These are phyloP conservation scores for Flaveria trinervia DNA, from an alignment of 129 eudicot genomes.

Conservation along the genomic window DNA sequence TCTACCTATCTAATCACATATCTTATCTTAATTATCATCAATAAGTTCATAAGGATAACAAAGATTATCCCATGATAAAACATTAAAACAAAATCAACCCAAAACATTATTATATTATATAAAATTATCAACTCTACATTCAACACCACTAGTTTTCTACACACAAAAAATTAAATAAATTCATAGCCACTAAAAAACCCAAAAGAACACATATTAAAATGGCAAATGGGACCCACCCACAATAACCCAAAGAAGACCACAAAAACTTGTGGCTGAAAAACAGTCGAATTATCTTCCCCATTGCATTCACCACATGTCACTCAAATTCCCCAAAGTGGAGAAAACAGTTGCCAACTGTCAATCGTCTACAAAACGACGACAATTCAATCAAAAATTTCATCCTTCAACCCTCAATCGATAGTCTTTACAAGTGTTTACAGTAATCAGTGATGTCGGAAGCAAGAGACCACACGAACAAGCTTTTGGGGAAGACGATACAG, in stretches of 20 bases:
- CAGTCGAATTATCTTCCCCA: not conserved
- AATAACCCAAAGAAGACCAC: constrained; percentile 3
- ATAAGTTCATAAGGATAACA: no score
- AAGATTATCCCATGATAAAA: no score
- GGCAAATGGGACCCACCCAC: constrained; percentile 1
- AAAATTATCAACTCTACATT: no score
- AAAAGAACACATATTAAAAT: constrained; percentile 19
- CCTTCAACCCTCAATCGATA: not conserved
- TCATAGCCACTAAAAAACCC: constrained; percentile 22
- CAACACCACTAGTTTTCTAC: constrained; percentile 4
- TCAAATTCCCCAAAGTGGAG: constrained; percentile 5
- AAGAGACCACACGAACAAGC: constrained; percentile 18
- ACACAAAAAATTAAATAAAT: not conserved
- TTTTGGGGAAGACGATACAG: constrained; percentile 25
- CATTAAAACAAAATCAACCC: no score
- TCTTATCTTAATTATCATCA: no score
- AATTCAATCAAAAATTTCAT: constrained; percentile 10
- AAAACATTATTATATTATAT: no score
- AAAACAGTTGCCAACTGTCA: constrained; percentile 8
- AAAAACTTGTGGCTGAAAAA: constrained; percentile 32
- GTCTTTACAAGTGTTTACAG: not conserved
- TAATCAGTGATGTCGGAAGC: constrained; percentile 22
- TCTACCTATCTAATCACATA: no score
- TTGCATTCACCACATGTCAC: constrained; percentile 14
- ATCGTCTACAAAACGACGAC: constrained; percentile 11